Conservation (phyloP, 768 basidiomycete genomes). For the Panaeolus cyanescens region DNA sequence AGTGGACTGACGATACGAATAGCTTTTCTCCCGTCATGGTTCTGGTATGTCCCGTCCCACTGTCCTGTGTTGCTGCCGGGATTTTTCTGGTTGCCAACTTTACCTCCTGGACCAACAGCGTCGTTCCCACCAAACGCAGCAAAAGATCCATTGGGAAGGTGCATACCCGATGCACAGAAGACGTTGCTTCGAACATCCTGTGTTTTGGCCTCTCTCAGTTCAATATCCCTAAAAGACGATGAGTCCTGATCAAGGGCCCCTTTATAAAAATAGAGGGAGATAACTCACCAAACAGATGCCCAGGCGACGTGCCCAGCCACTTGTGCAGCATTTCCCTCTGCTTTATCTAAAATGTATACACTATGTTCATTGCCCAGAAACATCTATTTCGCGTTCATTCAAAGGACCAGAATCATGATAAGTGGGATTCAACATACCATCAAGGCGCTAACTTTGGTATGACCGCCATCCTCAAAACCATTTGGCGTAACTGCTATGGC, state of each 20-base stretch:
- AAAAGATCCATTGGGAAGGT: conserved; percentile 78
- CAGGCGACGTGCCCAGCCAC: conserved; percentile 74
- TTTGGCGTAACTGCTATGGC: conserved; percentile 39
- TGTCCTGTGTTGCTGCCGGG: conserved; percentile 46
- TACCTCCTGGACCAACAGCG: conserved; percentile 71
- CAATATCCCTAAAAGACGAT: conserved; percentile 52
- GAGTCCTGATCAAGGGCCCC: not conserved
- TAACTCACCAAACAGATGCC: conserved; percentile 64
- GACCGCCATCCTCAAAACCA: conserved; percentile 47
- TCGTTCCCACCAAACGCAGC: conserved; percentile 78
- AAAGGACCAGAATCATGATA: not conserved
- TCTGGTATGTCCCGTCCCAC: conserved; percentile 70
- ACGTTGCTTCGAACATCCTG: conserved; percentile 77
- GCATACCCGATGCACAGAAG: conserved; percentile 84
- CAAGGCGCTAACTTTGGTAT: conserved; percentile 52
- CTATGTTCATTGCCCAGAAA: conserved; percentile 79
- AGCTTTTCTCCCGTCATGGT: conserved; percentile 80
- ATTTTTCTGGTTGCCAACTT: conserved; percentile 51
- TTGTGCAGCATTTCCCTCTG: conserved; percentile 68
- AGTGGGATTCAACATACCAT: conserved; percentile 35
- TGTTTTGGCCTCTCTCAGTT: conserved; percentile 53
- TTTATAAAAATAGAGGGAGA: not conserved
- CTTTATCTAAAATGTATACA: conserved; percentile 91
- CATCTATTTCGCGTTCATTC: conserved; percentile 45
- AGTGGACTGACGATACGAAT: conserved; percentile 84